Base-by-base conservation (phyloP, 352 stramenopile genomes). In the Globisporangium takayamanum region DNA sequence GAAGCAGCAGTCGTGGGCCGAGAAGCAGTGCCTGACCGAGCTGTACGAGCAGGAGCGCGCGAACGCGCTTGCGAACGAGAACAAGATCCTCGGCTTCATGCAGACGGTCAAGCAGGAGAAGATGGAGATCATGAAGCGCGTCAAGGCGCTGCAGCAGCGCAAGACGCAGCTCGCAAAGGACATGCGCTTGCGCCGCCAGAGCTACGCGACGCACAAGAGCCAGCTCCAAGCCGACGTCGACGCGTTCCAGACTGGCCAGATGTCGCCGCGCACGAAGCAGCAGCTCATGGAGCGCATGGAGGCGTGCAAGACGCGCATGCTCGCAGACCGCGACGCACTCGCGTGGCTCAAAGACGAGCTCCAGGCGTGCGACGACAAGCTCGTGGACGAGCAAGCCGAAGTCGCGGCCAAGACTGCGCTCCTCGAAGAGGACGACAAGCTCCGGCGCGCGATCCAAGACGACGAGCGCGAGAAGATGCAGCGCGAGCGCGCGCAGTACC, bases 41-140 rank as follows among this genome's bases (percentile, higher is more conserved):
- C 50, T 92, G 61, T 92, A 93, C 51, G 89, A 97, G 62, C 77
- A 92, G 20, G 90, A 97, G 66, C 75, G 92, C 14, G 66, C 88
- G 41, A 92, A 94, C 46, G 94, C 84, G 33, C 66, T 97, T 11
- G 72, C 78, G 11, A 94, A 87, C 55, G 82, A 92, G 37, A 81
- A 73, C 36, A 87, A 88, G 56, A 94, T 97, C 50, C 56, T 89
- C 11, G 73, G 80, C 6, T 92, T 93, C 52, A 97, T 97, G 86
- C 79, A 93, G 63, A 92, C 84, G 1, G 82, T 95, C 44, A 93
- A 94, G 64, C 80, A 97, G 54, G 86, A 97, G 60, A 97, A 97
- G 57, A 87, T 95, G 65, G 84, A 89, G 50, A 86, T 92, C 42
- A 83, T 98, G 69, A 95, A 94, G 70, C 85, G 78, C 36, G 85